These are phyloP conservation scores for Passiflora organensis DNA, from an alignment of 345 rosid genomes.

Conservation along the genomic window DNA sequence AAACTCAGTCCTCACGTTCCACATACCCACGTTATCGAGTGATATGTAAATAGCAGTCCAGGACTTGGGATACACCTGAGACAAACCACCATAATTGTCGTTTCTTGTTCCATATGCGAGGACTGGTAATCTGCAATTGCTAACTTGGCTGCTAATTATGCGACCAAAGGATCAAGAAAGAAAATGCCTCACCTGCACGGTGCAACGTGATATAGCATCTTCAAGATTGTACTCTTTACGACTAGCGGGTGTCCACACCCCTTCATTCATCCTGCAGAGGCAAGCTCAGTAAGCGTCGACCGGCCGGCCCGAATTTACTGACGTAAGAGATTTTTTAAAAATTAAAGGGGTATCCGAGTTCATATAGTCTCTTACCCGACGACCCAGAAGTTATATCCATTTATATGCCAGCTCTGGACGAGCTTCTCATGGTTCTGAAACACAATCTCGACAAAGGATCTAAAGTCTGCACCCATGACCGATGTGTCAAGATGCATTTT, in stretches of 20 bases:
- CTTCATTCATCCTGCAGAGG: conserved; percentile 63
- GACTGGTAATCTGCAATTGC: no score
- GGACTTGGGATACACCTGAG: no score
- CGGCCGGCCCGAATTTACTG: not conserved
- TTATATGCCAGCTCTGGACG: conserved; percentile 77
- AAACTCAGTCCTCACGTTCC: no score
- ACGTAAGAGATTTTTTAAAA: not conserved
- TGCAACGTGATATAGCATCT: conserved; percentile 74
- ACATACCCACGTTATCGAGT: no score
- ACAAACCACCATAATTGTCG: no score
- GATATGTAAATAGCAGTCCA: no score
- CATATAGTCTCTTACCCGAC: conserved; percentile 56
- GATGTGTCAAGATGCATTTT: conserved; percentile 54
- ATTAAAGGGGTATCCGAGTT: not conserved
- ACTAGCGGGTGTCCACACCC: conserved; percentile 58
- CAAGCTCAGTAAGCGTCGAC: not conserved
- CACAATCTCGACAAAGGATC: conserved; percentile 65
- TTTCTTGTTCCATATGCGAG: no score
- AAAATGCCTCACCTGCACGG: conserved; percentile 15
- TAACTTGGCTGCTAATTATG: not conserved
- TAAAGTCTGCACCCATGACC: conserved; percentile 64
- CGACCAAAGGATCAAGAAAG: not conserved
- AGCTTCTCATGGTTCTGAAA: conserved; percentile 68
- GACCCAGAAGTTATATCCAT: conserved; percentile 81
- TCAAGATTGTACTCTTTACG: conserved; percentile 65